A percentile compares a stretch with the other conserved stretches of the same genome.
Conservation (phyloP, 2,329 filamentous ascomycete genomes). For the Aureobasidium vineae region DNA sequence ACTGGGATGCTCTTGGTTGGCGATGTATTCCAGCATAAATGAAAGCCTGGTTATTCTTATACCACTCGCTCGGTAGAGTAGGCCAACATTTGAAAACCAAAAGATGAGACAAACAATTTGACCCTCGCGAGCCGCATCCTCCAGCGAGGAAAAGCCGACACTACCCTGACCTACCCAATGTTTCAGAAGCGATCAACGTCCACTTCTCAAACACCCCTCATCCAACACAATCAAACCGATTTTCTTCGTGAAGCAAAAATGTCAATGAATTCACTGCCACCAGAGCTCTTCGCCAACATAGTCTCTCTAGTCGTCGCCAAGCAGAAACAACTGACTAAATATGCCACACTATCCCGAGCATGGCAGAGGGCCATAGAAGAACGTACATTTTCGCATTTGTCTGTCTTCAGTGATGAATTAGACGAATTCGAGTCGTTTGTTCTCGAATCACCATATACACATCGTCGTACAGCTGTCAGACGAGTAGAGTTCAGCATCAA, state of each 20-base stretch:
- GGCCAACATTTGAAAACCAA: too few species aligned
- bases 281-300: background rate
- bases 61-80: too few species aligned
- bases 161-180: background rate
- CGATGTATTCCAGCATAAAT: too few species aligned
- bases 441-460: background rate
- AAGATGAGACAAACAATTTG: background rate
- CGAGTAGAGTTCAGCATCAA: background rate
- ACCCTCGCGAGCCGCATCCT: background rate
- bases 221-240: background rate
- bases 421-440: background rate
- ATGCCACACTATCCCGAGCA: constrained; percentile 15
- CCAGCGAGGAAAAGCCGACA: background rate
- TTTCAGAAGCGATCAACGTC: background rate
- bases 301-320: background rate
- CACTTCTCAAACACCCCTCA: background rate
- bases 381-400: constrained; percentile 1
- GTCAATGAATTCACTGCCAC: background rate
- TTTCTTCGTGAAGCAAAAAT: background rate
- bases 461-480: constrained; percentile 2
- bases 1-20: too few species aligned
- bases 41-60: too few species aligned
- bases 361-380: constrained; percentile 5
- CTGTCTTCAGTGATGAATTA: background rate
- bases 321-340: background rate